phyloP scores from a whole-genome alignment of 345 rosid genomes.

The Punica granatum region DNA sequence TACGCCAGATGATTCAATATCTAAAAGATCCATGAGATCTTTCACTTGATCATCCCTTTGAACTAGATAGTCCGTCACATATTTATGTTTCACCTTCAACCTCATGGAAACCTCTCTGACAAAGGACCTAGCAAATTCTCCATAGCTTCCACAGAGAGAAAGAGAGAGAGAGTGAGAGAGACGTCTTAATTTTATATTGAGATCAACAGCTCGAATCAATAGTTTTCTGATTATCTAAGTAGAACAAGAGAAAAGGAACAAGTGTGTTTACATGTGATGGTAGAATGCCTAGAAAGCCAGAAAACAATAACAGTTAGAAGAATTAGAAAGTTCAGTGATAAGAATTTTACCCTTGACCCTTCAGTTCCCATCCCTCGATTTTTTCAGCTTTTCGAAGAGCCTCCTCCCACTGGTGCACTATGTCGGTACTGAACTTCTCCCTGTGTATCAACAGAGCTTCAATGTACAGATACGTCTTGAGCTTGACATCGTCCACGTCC shows the following conservation, averaged over 20 bases:
- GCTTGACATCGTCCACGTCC: neutral
- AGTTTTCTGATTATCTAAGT: too few species aligned
- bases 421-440: neutral
- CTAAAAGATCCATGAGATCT: neutral
- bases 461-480: neutral
- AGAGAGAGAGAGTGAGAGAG: neutral
- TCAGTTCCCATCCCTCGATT: conserved; percentile 1
- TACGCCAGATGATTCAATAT: neutral
- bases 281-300: neutral
- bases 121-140: neutral
- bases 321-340: too few species aligned
- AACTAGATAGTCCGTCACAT: neutral
- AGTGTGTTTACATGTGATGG: too few species aligned
- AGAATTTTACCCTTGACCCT: neutral
- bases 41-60: neutral
- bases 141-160: neutral
- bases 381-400: neutral
- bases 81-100: neutral
- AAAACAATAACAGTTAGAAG: too few species aligned
- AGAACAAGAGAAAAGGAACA: too few species aligned
- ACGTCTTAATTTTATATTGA: neutral
- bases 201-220: too few species aligned
- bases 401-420: neutral
- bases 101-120: neutral
- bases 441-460: neutral